These are phyloP conservation scores for Mallotus repandus DNA, from an alignment of 441 rosid species.

Conservation along the genomic window DNA sequence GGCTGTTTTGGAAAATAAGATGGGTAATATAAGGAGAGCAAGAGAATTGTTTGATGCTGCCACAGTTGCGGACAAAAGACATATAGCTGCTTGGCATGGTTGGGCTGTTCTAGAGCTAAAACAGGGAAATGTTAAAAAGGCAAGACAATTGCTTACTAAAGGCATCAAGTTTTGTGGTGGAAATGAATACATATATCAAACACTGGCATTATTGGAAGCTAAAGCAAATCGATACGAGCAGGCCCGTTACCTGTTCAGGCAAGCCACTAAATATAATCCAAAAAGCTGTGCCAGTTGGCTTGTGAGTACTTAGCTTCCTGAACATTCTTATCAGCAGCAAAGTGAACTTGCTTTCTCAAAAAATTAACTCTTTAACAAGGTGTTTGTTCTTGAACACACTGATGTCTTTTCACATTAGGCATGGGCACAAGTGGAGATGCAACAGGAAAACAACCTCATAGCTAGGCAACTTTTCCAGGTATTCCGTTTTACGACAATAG, in stretches of 20 bases:
- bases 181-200: slow-evolving; percentile 89
- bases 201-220: slow-evolving; percentile 81
- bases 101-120: slow-evolving; percentile 96
- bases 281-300: slow-evolving; percentile 99
- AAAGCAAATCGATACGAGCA: slow-evolving; percentile 73
- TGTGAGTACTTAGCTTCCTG: slow-evolving; percentile 54
- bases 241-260: slow-evolving; percentile 73
- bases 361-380: not conserved
- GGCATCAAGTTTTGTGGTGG: slow-evolving; percentile 83
- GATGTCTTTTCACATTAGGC: slow-evolving; percentile 48
- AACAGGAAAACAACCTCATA: slow-evolving; percentile 64
- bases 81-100: slow-evolving; percentile 97
- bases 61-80: slow-evolving; percentile 88
- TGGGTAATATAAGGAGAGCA: slow-evolving; percentile 80
- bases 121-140: slow-evolving; percentile 87
- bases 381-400: slow-evolving; percentile 22
- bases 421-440: slow-evolving; percentile 94
- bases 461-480: slow-evolving; percentile 92
- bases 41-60: slow-evolving; percentile 95
- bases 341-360: not conserved
- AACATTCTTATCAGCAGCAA: slow-evolving; percentile 2
- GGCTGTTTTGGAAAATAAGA: slow-evolving; percentile 87
- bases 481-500: slow-evolving; percentile 19
- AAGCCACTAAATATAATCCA: slow-evolving; percentile 81
- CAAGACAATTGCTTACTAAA: slow-evolving; percentile 83